Conservation (phyloP, 73 alveolate genomes). For the Uronychia setigera region DNA sequence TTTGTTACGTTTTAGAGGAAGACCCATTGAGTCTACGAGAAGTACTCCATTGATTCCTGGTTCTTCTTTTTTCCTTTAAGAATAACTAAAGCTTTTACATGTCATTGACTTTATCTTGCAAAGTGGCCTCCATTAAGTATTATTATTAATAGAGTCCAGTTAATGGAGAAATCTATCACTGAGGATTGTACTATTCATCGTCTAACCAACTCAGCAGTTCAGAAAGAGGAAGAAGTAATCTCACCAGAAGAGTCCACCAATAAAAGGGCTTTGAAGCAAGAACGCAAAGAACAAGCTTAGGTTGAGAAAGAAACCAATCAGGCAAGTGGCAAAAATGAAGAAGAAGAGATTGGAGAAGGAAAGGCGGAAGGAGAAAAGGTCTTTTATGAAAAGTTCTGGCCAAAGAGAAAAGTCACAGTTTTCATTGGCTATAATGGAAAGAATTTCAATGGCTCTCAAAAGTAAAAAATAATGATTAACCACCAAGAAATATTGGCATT, state of each 20-base stretch:
- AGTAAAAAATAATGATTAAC: constrained; percentile 1
- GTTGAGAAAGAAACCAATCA: no score
- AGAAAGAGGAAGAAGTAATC: no score
- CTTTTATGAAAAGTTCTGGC: not conserved
- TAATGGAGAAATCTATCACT: no score
- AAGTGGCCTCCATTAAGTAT: not conserved
- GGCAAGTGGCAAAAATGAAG: not conserved
- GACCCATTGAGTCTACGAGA: not conserved
- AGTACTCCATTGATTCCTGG: not conserved
- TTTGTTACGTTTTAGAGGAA: not conserved
- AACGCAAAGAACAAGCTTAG: no score
- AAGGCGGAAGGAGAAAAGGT: not conserved
- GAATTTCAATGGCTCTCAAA: constrained; percentile 31
- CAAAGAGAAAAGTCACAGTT: not conserved
- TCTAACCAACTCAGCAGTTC: no score
- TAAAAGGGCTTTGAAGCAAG: no score
- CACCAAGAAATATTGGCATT: constrained; percentile 67
- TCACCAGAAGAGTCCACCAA: no score
- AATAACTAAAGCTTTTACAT: not conserved
- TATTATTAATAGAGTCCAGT: no score
- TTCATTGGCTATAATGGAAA: constrained; percentile 29
- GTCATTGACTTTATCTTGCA: not conserved
- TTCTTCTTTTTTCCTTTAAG: not conserved
- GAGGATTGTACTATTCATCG: no score
- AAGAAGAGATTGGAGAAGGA: not conserved